Conservation (phyloP, 805 yeast genomes). For the Pichia phayaonensis region DNA sequence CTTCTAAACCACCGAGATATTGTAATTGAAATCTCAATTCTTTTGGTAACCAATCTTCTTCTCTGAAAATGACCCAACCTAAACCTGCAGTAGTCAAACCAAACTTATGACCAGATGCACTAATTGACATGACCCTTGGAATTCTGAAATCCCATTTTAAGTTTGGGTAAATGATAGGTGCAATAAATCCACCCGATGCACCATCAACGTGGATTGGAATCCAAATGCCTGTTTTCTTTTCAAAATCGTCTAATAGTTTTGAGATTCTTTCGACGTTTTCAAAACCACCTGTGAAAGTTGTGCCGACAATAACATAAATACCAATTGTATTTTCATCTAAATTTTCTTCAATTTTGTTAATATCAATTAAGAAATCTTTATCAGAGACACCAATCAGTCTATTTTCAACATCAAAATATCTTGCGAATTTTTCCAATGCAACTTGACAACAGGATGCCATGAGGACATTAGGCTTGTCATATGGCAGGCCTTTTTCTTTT, state of each 20-base stretch:
- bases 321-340: slow-evolving; percentile 93
- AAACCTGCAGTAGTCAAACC: slow-evolving; percentile 87
- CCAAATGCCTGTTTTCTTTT: slow-evolving; percentile 55
- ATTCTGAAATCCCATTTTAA: slow-evolving; percentile 78
- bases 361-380: slow-evolving; percentile 59
- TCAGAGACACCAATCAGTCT: slow-evolving; percentile 62
- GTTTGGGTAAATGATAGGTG: slow-evolving; percentile 74
- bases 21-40: slow-evolving; percentile 69
- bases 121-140: slow-evolving; percentile 73
- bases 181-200: slow-evolving; percentile 85
- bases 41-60: slow-evolving; percentile 54
- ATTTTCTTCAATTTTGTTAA: slow-evolving; percentile 47
- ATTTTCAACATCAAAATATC: slow-evolving; percentile 88
- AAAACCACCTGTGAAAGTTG: slow-evolving; percentile 90
- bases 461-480: slow-evolving; percentile 67
- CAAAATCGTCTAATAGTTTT: slow-evolving; percentile 59
- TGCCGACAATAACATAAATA: slow-evolving; percentile 78
- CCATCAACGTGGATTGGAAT: slow-evolving; percentile 91
- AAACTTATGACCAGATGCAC: slow-evolving; percentile 89
- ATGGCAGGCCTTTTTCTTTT: slow-evolving; percentile 50
- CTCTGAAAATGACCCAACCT: slow-evolving; percentile 88
- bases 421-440: slow-evolving; percentile 87
- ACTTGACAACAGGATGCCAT: slow-evolving; percentile 95
- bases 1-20: slow-evolving; percentile 85
- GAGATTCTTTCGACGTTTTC: slow-evolving; percentile 63